A percentile compares a stretch with the other conserved stretches of the same genome.
Conservation (phyloP, 805 yeast species). For the Yarrowia deformans region DNA sequence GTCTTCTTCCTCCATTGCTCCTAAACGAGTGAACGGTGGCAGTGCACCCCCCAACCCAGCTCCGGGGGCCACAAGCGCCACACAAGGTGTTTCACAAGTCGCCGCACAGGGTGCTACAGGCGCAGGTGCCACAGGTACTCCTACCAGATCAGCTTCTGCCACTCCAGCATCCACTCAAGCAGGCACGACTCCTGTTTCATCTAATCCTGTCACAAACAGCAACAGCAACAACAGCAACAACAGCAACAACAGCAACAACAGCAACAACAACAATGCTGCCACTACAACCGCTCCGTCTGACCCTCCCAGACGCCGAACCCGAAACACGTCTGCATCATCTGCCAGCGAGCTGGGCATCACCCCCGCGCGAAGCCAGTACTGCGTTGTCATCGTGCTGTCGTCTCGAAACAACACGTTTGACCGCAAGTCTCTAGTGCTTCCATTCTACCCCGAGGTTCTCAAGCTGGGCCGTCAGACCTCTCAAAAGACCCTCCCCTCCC, state of each 20-base stretch:
- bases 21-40: constrained; percentile 19
- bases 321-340: constrained; percentile 34
- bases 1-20: constrained; percentile 15
- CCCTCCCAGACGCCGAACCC: constrained; percentile 19
- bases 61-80: neutral
- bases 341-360: constrained; percentile 34
- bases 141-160: constrained; percentile 7
- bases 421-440: constrained; percentile 78
- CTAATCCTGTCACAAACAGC: no score
- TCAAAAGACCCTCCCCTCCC: constrained; percentile 59
- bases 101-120: no score
- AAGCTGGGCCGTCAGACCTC: constrained; percentile 87
- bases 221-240: neutral
- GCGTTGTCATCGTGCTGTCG: constrained; percentile 65
- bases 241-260: neutral
- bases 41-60: neutral
- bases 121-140: neutral
- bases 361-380: constrained; percentile 49
- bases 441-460: constrained; percentile 79
- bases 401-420: constrained; percentile 85
- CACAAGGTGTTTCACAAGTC: neutral
- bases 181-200: neutral
- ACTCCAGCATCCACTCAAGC: neutral
- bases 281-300: neutral
- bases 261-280: neutral